Base-by-base conservation (phyloP, 2,329 filamentous ascomycete genomes). In the Diaporthe amygdali region DNA sequence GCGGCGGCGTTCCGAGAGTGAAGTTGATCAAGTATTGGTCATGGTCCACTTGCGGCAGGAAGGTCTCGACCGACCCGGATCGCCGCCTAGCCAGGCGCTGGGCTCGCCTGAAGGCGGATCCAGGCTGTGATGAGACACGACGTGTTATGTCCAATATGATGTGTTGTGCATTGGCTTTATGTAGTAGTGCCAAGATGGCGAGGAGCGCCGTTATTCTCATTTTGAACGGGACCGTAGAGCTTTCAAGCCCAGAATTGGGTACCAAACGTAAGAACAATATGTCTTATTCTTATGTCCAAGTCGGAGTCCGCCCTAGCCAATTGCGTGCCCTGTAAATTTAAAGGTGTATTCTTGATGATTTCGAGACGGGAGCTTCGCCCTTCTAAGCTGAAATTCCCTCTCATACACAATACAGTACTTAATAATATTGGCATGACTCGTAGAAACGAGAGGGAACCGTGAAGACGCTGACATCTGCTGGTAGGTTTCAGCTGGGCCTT, bases 1-100 rank as follows among this genome's bases (percentile, higher is more conserved):
- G 68, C 14, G 56, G 68, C 9, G 68, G 56, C 12, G 68, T 66
- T 6, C 68, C 68, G 5, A 69, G 27, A 8, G 55, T 69, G 27
- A 69, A 30, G 34, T 54, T 70, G 12, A 70, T 64, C 22, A 39
- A 9, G n/a, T 70, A 70, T 22, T 59, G 34, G 37, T 37, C 25
- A 6, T 59, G 55, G 15, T 44, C 34, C 7, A 30, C 55, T 7
- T 52, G 49, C 15, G 49, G 49, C 3, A 52, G 5, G 49, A 52
- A 52, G 0, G 49, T 52, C 49, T 59, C 54, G 34, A 59, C 3
- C 22, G 54, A 27, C 9, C 14, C 4, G 17, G 54, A 59, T 3
- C 37, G 34, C 1, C 34, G 34, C 22, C 34, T 41, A 2, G 54
- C 34, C 14, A 59, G 54, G 15, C 54, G 54, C 22, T 39, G 54